These are phyloP conservation scores for Ceratobasidium sp. DNA, from an alignment of 1,284 basidiomycete genomes.

Conservation along the genomic window DNA sequence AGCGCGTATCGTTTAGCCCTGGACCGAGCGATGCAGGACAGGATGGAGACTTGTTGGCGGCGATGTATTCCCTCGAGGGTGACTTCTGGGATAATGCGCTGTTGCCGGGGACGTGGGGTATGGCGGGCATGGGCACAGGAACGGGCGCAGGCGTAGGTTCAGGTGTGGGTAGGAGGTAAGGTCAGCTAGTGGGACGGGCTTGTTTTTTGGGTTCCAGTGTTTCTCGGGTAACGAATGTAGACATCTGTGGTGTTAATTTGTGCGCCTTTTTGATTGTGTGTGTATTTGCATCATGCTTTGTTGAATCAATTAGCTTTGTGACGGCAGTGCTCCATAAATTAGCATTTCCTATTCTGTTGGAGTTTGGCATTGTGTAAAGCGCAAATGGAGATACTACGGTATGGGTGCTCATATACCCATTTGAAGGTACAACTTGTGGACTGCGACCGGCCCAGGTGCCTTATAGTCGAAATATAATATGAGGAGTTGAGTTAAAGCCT, in stretches of 20 bases:
- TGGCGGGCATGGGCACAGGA: neutral
- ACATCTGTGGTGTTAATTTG: neutral
- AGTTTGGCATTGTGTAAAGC: too few species aligned
- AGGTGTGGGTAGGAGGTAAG: neutral
- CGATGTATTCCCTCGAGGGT: conserved; percentile 30
- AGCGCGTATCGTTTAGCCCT: conserved; percentile 6
- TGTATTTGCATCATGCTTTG: neutral
- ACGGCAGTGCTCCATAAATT: too few species aligned
- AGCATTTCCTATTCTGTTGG: too few species aligned
- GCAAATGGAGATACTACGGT: too few species aligned
- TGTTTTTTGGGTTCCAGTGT: too few species aligned
- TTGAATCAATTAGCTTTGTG: too few species aligned
- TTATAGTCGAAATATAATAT: too few species aligned
- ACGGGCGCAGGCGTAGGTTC: neutral
- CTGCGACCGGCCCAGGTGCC: too few species aligned
- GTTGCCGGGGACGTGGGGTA: conserved; percentile 43
- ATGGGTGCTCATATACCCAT: too few species aligned
- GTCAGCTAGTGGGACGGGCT: too few species aligned
- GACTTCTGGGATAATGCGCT: conserved; percentile 43
- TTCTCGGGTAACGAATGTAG: neutral
- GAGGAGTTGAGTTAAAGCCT: too few species aligned
- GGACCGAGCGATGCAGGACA: conserved; percentile 14
- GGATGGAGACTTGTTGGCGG: conserved; percentile 23
- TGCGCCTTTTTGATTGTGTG: neutral
- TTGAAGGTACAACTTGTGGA: too few species aligned